Evolutionary conservation across 1,139 yeast species (phyloP).

Genomic region (Zygosaccharomyces pseudobailii): DNA sequence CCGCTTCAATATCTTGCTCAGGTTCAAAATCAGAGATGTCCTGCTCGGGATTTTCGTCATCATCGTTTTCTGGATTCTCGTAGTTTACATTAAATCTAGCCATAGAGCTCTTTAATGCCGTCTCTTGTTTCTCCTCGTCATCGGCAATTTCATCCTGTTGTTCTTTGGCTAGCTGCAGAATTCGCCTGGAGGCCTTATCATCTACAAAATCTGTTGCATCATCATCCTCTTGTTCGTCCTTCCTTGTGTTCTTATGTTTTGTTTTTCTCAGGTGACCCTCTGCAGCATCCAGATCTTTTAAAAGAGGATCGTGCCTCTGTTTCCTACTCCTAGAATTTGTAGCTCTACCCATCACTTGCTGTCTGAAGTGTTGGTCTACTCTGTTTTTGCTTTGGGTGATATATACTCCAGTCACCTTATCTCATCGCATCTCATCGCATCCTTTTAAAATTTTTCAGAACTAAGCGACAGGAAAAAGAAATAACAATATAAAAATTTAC

Average conservation of each 20-base stretch:
- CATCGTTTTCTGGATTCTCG: slow-evolving; percentile 37
- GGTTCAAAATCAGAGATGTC: slow-evolving; percentile 49
- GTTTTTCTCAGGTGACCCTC: slow-evolving; percentile 60
- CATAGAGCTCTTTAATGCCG: slow-evolving; percentile 19
- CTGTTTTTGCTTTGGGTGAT: too few species aligned
- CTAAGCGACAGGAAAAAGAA: slow-evolving; percentile 2
- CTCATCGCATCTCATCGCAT: slow-evolving; percentile 8
- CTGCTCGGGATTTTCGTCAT: slow-evolving; percentile 40
- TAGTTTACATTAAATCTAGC: slow-evolving; percentile 28
- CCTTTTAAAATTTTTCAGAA: slow-evolving; percentile 12
- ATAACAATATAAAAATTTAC: background rate
- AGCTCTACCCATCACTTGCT: slow-evolving; percentile 57
- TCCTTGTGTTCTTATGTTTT: slow-evolving; percentile 28
- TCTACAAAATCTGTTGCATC: slow-evolving; percentile 62
- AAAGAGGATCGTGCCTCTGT: slow-evolving; percentile 71
- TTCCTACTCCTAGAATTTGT: slow-evolving; percentile 46
- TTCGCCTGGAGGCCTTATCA: slow-evolving; percentile 77
- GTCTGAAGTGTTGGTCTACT: too few species aligned
- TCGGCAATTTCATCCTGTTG: slow-evolving; percentile 79
- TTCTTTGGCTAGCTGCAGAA: slow-evolving; percentile 79
- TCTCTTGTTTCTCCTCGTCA: slow-evolving; percentile 37
- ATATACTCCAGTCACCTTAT: background rate
- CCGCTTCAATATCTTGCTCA: slow-evolving; percentile 42
- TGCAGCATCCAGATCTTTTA: slow-evolving; percentile 66
- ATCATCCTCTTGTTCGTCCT: slow-evolving; percentile 39